Evolutionary conservation across 2,329 filamentous ascomycete species (phyloP), one percentile per base, ranked within the genome.

Genomic region (Lachnellula occidentalis): DNA sequence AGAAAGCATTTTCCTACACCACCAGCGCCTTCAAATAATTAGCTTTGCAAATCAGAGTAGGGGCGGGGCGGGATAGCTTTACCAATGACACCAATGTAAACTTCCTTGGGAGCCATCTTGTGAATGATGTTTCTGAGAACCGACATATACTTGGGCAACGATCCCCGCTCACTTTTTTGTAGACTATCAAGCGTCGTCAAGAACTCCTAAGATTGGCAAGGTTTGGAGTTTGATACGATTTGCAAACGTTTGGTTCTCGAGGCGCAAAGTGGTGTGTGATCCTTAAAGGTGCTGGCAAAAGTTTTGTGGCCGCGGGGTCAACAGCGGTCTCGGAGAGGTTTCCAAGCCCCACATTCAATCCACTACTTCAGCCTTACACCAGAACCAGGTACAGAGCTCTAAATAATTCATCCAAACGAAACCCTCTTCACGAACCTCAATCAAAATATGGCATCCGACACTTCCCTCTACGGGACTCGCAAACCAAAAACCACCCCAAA

Each of bases 1-100:
- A 97, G 82, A 78, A 97, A 96, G 74, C 83, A 84, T 73, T 92
- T 92, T 67, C 94, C 94, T 58, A 97, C 94, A 61, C 92, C 92
- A 64, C 94, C 94, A 65, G 88, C 88, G 68, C 94, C 92, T 95
- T 67, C 61, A 64, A 56, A 34, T 37, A 37, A 46, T 62, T 57
- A 62, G 56, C 36, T 59, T 53, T 47, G 34, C 42, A 61, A 57
- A n/a, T n/a, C n/a, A 43, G 54, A 56, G 45, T 45, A 43, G 52
- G 27, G 42, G n/a, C 22, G 42, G 54, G 34, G 51, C 22, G 42
- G 54, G 34, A 50, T 7, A 47, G 36, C n/a, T 45, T 17, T 69
- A 76, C 74, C 74, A 55, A 76, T 75, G 36, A 76, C 68, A 55
- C 72, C 73, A 61, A 76, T 69, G 65, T 73, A 73, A 41, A 76